These are phyloP conservation scores for Pyricularia sp. DNA, from an alignment of 2,329 filamentous ascomycete genomes.

Conservation along the genomic window DNA sequence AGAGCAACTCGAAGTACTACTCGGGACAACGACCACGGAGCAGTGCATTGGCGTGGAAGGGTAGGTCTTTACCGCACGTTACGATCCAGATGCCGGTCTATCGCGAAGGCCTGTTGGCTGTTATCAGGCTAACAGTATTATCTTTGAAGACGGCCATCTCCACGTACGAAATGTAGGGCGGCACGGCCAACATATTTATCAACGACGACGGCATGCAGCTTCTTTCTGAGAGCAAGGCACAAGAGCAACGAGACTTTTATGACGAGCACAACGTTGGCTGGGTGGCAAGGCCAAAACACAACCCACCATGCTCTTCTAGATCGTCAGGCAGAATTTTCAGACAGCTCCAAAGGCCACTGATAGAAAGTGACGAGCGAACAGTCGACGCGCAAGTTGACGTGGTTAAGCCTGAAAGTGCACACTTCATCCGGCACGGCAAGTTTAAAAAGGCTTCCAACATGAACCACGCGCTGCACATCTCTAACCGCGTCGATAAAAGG, in stretches of 20 bases:
- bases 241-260: constrained; percentile 57
- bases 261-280: constrained; percentile 61
- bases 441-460: constrained; percentile 67
- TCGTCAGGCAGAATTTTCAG: neutral
- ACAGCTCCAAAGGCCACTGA: neutral
- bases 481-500: constrained; percentile 62
- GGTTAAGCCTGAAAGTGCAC: constrained; percentile 36
- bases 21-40: constrained; percentile 58
- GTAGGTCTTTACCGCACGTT: constrained; percentile 44
- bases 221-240: constrained; percentile 50
- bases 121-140: constrained; percentile 68
- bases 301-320: neutral
- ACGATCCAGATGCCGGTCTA: constrained; percentile 85
- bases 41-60: constrained; percentile 21
- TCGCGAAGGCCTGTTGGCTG: constrained; percentile 67
- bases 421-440: constrained; percentile 55
- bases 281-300: constrained; percentile 55
- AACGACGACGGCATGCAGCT: constrained; percentile 69
- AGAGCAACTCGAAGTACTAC: constrained; percentile 69
- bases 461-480: constrained; percentile 62
- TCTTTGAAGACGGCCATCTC: constrained; percentile 72
- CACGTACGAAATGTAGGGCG: constrained; percentile 67
- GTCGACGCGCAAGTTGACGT: neutral
- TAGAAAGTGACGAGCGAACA: neutral
- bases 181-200: constrained; percentile 67